phyloP scores from a whole-genome alignment of 495 filamentous ascomycete genomes.

The Daldinia loculata region DNA sequence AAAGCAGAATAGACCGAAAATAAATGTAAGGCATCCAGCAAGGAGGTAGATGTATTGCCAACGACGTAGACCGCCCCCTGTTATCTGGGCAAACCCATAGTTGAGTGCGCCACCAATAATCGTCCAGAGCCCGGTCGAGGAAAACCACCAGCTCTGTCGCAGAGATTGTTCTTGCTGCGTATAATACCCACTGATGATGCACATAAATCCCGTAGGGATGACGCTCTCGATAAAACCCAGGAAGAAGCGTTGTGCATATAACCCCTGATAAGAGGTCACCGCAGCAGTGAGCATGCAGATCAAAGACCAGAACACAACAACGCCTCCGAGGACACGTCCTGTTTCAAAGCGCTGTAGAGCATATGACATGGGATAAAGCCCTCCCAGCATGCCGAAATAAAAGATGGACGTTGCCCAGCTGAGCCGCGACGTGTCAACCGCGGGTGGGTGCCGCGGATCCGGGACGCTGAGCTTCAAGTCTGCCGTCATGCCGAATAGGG shows the following conservation, averaged over 20 bases:
- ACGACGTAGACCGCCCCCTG: constrained; percentile 58
- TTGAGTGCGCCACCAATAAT: constrained; percentile 73
- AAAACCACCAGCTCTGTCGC: constrained; percentile 76
- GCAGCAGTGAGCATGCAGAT: constrained; percentile 74
- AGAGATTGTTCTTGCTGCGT: constrained; percentile 73
- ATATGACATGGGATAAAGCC: constrained; percentile 76
- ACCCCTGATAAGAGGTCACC: constrained; percentile 67
- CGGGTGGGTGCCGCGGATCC: constrained; percentile 60
- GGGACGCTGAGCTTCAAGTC: constrained; percentile 66
- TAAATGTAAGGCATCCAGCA: constrained; percentile 68
- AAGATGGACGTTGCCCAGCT: constrained; percentile 81
- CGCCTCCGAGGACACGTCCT: constrained; percentile 66
- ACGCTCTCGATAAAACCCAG: constrained; percentile 74
- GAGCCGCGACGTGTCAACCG: constrained; percentile 67
- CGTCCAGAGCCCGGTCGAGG: constrained; percentile 70
- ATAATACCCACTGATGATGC: constrained; percentile 70
- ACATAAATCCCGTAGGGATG: constrained; percentile 75
- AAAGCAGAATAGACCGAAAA: constrained; percentile 72
- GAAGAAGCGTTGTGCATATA: constrained; percentile 76
- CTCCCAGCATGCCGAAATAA: constrained; percentile 81
- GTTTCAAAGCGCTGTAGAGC: constrained; percentile 71
- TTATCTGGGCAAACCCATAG: constrained; percentile 75
- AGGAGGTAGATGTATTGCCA: constrained; percentile 79
- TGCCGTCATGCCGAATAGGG: constrained; percentile 77
- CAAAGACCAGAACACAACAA: constrained; percentile 73